Evolutionary conservation across 78 protist species (phyloP), one percentile per base, ranked within the genome.

Genomic region (Speleostelium caveatum): DNA sequence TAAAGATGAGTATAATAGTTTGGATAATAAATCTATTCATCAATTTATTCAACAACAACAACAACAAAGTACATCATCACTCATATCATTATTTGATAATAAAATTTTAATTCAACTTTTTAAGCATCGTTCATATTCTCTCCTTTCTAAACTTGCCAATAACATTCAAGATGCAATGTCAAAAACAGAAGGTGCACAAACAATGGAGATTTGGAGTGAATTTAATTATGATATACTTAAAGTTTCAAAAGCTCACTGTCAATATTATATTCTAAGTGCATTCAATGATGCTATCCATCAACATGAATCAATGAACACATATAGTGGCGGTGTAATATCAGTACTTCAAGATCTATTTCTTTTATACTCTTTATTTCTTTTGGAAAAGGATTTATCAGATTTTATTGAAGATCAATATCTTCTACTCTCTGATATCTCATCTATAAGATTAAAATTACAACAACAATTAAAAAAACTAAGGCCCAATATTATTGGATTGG

Each of bases 401-500:
- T 74, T 83, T 22, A 28, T 60, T 51, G 62, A 49, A 45, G 86
- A 69, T 55, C 55, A 39, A 22, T 73, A 63, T 66, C 8, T 88
- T 17, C 39, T 16, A 0, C 12, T 24, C 0, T 26, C 32, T 2
- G 66, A 72, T 19, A 41, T 88, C 2, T 77, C 58, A 17, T 16
- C 10, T 4, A 16, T 78, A 14, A 22, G 72, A 17, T 35, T 51
- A 28, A 10, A 53, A 16, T 12, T 75, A n/a, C 75, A n/a, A 38
- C 26, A 28, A n/a, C 53, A 51, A 7, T n/a, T 45, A 38, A 41
- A 41, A 24, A 28, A 53, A 41, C 39, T 88, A 17, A 45, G 94
- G n/a, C 94, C 94, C 5, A 59, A 88, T 38, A 75, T 89, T 19
- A 61, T 95, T 1, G 63, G 92, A 21, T 65, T 92, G n/a, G 94